These are phyloP conservation scores for Acrodontium crateriforme DNA, from an alignment of 2,329 filamentous ascomycete genomes.

Conservation along the genomic window DNA sequence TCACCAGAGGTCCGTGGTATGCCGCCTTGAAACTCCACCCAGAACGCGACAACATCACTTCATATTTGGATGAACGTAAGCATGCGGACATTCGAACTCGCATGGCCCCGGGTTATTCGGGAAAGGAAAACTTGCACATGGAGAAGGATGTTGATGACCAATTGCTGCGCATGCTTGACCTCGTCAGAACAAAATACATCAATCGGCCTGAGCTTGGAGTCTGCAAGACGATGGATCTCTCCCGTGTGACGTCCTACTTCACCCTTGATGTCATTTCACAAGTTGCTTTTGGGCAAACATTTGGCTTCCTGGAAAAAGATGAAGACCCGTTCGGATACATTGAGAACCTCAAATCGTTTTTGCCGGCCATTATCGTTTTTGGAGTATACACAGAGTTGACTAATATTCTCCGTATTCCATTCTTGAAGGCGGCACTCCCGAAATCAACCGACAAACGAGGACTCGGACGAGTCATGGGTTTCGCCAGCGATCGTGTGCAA, in stretches of 20 bases:
- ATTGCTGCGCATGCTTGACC: constrained; percentile 20
- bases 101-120: constrained; percentile 27
- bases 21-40: constrained; percentile 25
- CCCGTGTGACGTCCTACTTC: constrained; percentile 25
- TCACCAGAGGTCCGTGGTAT: constrained; percentile 25
- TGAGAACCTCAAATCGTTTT: constrained; percentile 27
- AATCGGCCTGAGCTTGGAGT: constrained; percentile 16
- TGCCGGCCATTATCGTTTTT: constrained; percentile 33
- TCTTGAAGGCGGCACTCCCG: constrained; percentile 30
- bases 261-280: constrained; percentile 29
- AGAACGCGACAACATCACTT: constrained; percentile 27
- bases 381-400: constrained; percentile 30
- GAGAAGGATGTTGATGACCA: constrained; percentile 25
- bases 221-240: constrained; percentile 23
- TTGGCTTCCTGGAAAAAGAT: constrained; percentile 37
- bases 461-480: constrained; percentile 25
- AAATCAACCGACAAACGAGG: constrained; percentile 33
- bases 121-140: constrained; percentile 25
- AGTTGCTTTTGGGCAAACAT: constrained; percentile 29
- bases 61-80: constrained; percentile 24
- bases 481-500: constrained; percentile 33
- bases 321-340: constrained; percentile 37
- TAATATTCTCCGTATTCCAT: constrained; percentile 27
- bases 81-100: constrained; percentile 24
- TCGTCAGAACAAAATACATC: constrained; percentile 23